phyloP scores from a whole-genome alignment of 2,329 filamentous ascomycete genomes.

The Pyricularia pennisetigena region DNA sequence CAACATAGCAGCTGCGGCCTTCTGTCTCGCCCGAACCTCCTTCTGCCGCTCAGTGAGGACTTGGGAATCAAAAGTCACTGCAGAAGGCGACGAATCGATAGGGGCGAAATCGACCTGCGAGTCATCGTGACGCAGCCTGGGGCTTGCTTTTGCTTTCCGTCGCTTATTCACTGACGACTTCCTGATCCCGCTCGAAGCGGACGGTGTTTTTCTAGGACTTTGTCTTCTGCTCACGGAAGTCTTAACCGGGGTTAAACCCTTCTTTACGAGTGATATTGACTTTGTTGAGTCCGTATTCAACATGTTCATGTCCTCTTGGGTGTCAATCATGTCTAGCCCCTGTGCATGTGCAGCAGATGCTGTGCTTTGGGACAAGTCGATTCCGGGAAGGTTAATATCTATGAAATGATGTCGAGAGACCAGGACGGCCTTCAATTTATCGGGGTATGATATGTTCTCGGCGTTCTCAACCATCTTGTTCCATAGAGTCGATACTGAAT shows the following conservation, averaged over 20 bases:
- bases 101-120: slow-evolving; percentile 72
- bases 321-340: slow-evolving; percentile 33
- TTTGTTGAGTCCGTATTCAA: slow-evolving; percentile 18
- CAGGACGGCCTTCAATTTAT: slow-evolving; percentile 51
- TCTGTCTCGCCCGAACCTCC: slow-evolving; percentile 67
- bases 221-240: background rate
- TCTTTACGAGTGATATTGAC: slow-evolving; percentile 5
- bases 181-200: background rate
- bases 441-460: slow-evolving; percentile 52
- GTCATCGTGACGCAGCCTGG: slow-evolving; percentile 58
- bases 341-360: slow-evolving; percentile 26
- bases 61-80: slow-evolving; percentile 53
- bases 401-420: slow-evolving; percentile 45
- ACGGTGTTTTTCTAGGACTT: slow-evolving; percentile 6
- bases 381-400: slow-evolving; percentile 34
- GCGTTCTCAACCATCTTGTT: slow-evolving; percentile 57
- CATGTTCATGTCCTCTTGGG: slow-evolving; percentile 33
- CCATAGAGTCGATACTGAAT: slow-evolving; percentile 48
- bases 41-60: slow-evolving; percentile 69
- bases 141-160: slow-evolving; percentile 23
- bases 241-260: slow-evolving; percentile 14
- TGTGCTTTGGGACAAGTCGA: slow-evolving; percentile 21
- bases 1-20: slow-evolving; percentile 55
- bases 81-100: slow-evolving; percentile 49
- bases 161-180: background rate